Base-by-base conservation (phyloP, 805 yeast genomes). In the Candida quercuum region DNA sequence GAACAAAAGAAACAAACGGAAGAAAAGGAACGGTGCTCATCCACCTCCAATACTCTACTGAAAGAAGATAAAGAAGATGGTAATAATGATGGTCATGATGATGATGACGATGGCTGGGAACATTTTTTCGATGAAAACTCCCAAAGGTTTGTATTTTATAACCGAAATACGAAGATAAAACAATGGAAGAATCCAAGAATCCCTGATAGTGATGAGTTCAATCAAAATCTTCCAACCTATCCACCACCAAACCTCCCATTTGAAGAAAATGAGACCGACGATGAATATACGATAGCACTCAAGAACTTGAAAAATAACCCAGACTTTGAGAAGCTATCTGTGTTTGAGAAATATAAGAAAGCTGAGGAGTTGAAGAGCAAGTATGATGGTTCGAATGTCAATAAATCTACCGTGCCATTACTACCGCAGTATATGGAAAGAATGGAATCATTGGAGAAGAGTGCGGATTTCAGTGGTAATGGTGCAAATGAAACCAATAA, bases 161-260 rank as follows among this genome's bases (percentile, higher is more conserved):
- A 42, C 29, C 27, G 17, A 9, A 15, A 26, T 5, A 35, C 41
- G 5, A 40, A 39, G 17, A 6, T 21, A 5, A 42, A 33, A 23
- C 46, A 42, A 33, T 42, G 46, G 46, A 14, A 29, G 25, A 42
- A 42, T 18, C 46, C 46, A 26, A 35, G 46, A 29, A 43, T 42
- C 3, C 11, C 40, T 3, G 14, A 16, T 16, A 27, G 37, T 25
- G 39, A 42, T 29, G 33, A 28, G 14, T 32, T 12, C 17, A 42
- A 42, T 33, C n/a, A 30, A 22, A 32, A 36, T 22, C 32, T 43
- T 21, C 44, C 45, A 14, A 31, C 25, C 4, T 32, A 28, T 16
- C 40, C 31, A 7, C 47, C 47, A n/a, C 47, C 47, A 20, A n/a
- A n/a, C 10, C 25, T 38, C 14, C 40, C 47, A 12, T 33, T 37